phyloP scores from a whole-genome alignment of 148 eudicot species.

The Cornus kousa region DNA sequence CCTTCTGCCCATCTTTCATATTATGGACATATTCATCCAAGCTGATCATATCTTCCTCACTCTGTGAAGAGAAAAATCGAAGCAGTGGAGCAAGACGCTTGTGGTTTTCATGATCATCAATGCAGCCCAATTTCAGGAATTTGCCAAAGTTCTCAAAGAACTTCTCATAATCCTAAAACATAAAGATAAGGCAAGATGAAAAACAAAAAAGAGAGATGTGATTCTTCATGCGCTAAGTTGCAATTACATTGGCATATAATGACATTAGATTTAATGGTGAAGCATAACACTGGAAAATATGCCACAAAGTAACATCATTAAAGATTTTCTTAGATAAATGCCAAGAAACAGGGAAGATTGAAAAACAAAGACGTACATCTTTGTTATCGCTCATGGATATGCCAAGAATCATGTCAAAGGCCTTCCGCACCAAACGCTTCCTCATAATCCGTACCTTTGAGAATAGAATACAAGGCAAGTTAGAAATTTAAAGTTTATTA shows the following conservation, averaged over 20 bases:
- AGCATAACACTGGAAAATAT: neutral
- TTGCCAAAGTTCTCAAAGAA: slow-evolving; percentile 97
- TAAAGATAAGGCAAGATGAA: neutral
- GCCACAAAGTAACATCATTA: neutral
- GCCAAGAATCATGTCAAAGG: slow-evolving; percentile 97
- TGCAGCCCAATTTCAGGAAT: slow-evolving; percentile 86
- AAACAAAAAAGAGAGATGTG: neutral
- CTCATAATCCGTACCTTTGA: slow-evolving; percentile 84
- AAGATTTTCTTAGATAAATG: neutral
- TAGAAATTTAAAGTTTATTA: neutral
- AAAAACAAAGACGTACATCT: slow-evolving; percentile 46
- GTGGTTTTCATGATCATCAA: slow-evolving; percentile 91
- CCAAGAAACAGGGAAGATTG: neutral
- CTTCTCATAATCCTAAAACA: slow-evolving; percentile 75
- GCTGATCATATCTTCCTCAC: slow-evolving; percentile 84
- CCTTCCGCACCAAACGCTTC: slow-evolving; percentile 87
- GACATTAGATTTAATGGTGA: neutral
- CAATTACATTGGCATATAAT: neutral
- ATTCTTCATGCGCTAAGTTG: neutral
- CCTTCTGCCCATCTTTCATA: slow-evolving; percentile 94
- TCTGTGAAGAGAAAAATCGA: slow-evolving; percentile 88
- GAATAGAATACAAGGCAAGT: slow-evolving; percentile 11
- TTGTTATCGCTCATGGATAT: slow-evolving; percentile 83
- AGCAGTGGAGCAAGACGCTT: slow-evolving; percentile 90
- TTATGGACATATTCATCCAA: slow-evolving; percentile 90